These are phyloP conservation scores for Fusarium verticillioides DNA, from an alignment of 2,329 filamentous ascomycete genomes.

Conservation along the genomic window DNA sequence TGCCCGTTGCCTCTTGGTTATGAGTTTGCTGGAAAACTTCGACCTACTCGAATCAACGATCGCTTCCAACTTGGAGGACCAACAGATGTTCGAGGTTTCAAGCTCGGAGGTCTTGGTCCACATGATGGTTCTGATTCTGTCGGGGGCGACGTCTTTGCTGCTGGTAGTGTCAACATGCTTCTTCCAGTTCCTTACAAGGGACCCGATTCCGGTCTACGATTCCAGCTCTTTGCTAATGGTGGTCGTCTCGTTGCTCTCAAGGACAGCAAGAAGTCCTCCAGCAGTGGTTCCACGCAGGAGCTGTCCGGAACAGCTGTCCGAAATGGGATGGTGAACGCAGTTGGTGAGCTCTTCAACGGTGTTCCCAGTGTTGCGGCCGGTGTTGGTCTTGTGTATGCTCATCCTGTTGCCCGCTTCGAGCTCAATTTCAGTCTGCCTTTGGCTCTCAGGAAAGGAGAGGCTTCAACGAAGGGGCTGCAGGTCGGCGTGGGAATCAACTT, in stretches of 20 bases:
- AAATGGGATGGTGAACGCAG: slow-evolving; percentile 67
- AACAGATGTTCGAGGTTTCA: slow-evolving; percentile 94
- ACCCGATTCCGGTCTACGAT: slow-evolving; percentile 82
- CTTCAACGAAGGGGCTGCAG: slow-evolving; percentile 89
- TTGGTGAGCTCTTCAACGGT: slow-evolving; percentile 77
- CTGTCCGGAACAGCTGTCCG: slow-evolving; percentile 59
- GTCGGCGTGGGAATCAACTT: slow-evolving; percentile 98
- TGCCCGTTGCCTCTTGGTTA: slow-evolving; percentile 80
- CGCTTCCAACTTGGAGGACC: slow-evolving; percentile 95
- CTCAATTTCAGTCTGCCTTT: slow-evolving; percentile 94
- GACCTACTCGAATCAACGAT: slow-evolving; percentile 86
- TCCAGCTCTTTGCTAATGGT: slow-evolving; percentile 92
- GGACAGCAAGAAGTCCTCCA: slow-evolving; percentile 63
- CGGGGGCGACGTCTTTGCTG: slow-evolving; percentile 91
- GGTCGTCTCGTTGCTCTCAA: slow-evolving; percentile 84
- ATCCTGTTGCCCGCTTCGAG: slow-evolving; percentile 93
- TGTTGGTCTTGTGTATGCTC: slow-evolving; percentile 91
- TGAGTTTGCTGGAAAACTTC: slow-evolving; percentile 60
- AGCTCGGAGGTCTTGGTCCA: slow-evolving; percentile 87
- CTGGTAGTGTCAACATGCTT: slow-evolving; percentile 86
- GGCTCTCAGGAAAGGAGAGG: slow-evolving; percentile 83
- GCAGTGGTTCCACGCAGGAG: slow-evolving; percentile 47
- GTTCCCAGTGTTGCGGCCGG: slow-evolving; percentile 88
- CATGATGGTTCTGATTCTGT: slow-evolving; percentile 87
- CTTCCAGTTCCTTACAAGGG: slow-evolving; percentile 86